A percentile compares a stretch with the other conserved stretches of the same genome.
phyloP scores from a whole-genome alignment of 371 early-diverging fungal species.

The Haplosporangium sp. region DNA sequence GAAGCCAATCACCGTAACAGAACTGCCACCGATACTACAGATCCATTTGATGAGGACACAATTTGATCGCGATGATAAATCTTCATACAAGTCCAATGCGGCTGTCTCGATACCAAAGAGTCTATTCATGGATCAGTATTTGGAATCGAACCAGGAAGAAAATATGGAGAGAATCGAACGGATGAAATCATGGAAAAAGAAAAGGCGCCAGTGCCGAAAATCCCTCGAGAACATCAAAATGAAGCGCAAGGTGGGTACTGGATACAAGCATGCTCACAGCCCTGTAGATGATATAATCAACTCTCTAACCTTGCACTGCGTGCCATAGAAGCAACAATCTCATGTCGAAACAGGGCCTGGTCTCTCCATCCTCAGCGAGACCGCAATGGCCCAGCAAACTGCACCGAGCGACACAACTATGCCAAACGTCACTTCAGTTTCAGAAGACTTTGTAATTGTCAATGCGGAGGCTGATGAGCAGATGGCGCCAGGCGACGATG shows the following conservation, averaged over 20 bases:
- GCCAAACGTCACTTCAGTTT: too few species aligned
- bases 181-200: slow-evolving; percentile 29
- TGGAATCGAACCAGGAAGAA: slow-evolving; percentile 29
- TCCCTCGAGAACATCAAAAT: slow-evolving; percentile 18
- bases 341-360: too few species aligned
- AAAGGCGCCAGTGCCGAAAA: slow-evolving; percentile 10
- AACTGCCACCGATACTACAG: slow-evolving; percentile 59
- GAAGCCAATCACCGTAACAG: slow-evolving; percentile 27
- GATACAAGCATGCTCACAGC: too few species aligned
- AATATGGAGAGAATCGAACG: slow-evolving; percentile 24
- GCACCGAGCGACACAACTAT: too few species aligned
- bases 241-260: neutral
- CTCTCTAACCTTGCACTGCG: too few species aligned
- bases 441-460: too few species aligned
- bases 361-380: too few species aligned
- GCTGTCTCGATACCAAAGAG: slow-evolving; percentile 37
- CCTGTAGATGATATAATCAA: too few species aligned
- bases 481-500: neutral
- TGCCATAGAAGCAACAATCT: too few species aligned
- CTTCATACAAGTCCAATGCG: slow-evolving; percentile 55
- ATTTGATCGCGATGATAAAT: slow-evolving; percentile 48
- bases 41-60: slow-evolving; percentile 60
- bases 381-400: too few species aligned
- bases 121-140: slow-evolving; percentile 48
- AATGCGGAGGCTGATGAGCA: too few species aligned